Evolutionary conservation across 129 eudicot species (phyloP), one percentile per base, ranked within the genome.

Genomic region (Heracleum sosnowskyi): DNA sequence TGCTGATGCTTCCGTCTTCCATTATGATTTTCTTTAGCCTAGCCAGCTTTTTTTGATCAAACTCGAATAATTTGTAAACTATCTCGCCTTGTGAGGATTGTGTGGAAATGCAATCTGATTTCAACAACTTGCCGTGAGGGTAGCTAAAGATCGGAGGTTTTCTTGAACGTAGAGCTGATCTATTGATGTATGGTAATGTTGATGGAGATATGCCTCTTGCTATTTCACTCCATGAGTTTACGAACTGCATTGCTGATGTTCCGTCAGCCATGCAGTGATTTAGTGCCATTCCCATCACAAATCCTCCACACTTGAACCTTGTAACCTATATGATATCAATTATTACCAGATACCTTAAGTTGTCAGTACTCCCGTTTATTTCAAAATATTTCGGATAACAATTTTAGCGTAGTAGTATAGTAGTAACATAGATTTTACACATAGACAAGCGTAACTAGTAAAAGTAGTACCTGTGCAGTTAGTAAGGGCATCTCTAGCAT

Each of bases 181-280:
- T 66, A 39, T 83, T 83, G 1, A 83, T 46, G 51, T 68, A 51
- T 7, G 86, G 86, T 70, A 79, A 79, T 6, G 44, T 44, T 41
- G 68, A 9, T 29, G 80, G 80, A 62, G 86, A 22, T 41, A 83
- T 11, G 20, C 86, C 86, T 44, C 86, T 47, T 34, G 86, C 86
- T 37, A 76, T 69, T 79, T 79, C 86, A 8, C 77, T 82, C 86
- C 86, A 83, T 24, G 86, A 66, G 36, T 83, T 76, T 29, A 83
- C 86, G 44, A 83, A 83, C 37, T 83, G 83, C 86, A 83, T 83
- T 45, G 86, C 83, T 29, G 39, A 82, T 49, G 79, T 37, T 11
- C 86, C 86, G 8, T 83, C 86, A 12, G 80, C 70, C 86, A 83
- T 83, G 60, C 86, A 83, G 36, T 83, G 86, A 77, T 79, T 83